Conservation (phyloP, 2,329 filamentous ascomycete genomes). For the Aspergillus eucalypticola region DNA sequence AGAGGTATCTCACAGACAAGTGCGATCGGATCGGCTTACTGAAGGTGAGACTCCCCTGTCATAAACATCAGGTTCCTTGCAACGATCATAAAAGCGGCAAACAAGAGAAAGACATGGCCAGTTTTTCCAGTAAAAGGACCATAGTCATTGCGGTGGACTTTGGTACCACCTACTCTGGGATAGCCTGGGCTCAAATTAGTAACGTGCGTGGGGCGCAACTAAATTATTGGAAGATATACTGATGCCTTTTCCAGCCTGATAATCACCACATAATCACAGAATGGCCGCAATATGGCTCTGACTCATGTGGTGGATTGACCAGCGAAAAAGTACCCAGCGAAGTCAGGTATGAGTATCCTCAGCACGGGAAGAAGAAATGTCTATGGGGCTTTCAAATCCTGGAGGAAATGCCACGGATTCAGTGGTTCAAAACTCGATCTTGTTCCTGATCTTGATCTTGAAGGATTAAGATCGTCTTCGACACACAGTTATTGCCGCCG, state of each 20-base stretch:
- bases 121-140: background rate
- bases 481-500: constrained; percentile 14
- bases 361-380: too few relatives aligned
- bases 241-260: constrained; percentile 16
- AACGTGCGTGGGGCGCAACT: background rate
- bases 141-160: constrained; percentile 27
- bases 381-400: too few relatives aligned
- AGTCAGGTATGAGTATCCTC: too few relatives aligned
- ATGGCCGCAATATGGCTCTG: constrained; percentile 12
- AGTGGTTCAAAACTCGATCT: constrained; percentile 29
- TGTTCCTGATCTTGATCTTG: constrained; percentile 14
- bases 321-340: too few relatives aligned
- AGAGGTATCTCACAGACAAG: too few relatives aligned
- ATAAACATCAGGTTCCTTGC: too few relatives aligned
- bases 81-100: too few relatives aligned
- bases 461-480: constrained; percentile 9
- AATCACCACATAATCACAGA: constrained; percentile 19
- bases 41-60: too few relatives aligned
- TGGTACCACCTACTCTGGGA: constrained; percentile 26
- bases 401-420: constrained; percentile 1
- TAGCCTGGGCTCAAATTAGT: constrained; percentile 23
- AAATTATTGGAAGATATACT: too few relatives aligned
- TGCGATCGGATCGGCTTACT: too few relatives aligned
- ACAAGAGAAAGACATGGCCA: background rate
- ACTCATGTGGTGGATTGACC: too few relatives aligned